Conservation (phyloP, 352 stramenopile species). For the Plasmopara viticola region DNA sequence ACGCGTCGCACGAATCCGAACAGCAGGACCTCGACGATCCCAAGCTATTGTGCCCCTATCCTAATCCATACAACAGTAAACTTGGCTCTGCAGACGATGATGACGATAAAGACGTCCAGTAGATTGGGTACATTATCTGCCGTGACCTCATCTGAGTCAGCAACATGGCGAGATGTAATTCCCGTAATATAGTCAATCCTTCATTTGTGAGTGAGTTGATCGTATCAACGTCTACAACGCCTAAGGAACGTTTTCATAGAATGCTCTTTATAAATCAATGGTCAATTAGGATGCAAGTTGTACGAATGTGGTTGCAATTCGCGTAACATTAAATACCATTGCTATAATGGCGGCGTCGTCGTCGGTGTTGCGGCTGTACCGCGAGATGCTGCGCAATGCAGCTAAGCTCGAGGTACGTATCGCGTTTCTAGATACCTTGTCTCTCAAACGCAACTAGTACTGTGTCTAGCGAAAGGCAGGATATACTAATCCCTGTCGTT, state of each 20-base stretch:
- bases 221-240: too few relatives aligned
- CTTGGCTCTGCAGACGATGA: constrained; percentile 16
- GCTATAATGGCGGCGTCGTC: constrained; percentile 30
- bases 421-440: not conserved
- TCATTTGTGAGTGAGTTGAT: too few relatives aligned
- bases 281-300: not conserved
- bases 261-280: too few relatives aligned
- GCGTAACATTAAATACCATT: not conserved
- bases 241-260: too few relatives aligned
- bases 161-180: too few relatives aligned
- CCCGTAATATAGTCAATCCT: too few relatives aligned
- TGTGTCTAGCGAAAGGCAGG: not conserved
- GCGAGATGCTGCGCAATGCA: constrained; percentile 49
- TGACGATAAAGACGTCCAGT: constrained; percentile 6
- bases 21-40: constrained; percentile 24
- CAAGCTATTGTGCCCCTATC: constrained; percentile 31
- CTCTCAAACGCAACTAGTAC: not conserved
- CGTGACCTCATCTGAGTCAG: too few relatives aligned
- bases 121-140: too few relatives aligned
- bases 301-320: not conserved
- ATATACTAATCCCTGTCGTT: not conserved
- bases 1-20: constrained; percentile 10
- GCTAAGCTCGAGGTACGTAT: constrained; percentile 43
- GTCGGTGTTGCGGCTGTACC: constrained; percentile 44
- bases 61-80: constrained; percentile 37